Evolutionary conservation across 768 basidiomycete genomes (phyloP), one percentile per base, ranked within the genome.

Genomic region (Lepiota venenata): DNA sequence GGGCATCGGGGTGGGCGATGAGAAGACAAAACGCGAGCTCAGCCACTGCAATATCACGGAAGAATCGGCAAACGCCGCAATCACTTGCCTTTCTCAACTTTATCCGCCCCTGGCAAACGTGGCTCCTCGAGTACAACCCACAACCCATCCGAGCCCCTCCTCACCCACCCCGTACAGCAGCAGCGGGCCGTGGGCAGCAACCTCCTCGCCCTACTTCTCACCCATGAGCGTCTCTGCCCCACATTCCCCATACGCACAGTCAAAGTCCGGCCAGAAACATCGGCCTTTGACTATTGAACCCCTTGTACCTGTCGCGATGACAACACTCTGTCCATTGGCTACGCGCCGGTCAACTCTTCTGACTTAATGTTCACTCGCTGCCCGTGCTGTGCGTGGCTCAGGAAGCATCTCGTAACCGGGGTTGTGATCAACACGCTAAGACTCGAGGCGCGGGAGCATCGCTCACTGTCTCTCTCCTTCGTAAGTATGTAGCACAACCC

Each of bases 1-100:
- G 74, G 80, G 85, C 86, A 88, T 88, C 71, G 77, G 64, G 64
- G 57, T 21, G 63, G 60, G 61, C 67, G 69, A 68, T 66, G 71
- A 67, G 68, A 63, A 65, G 39, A 65, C 61, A 65, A 55, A 61
- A 63, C 58, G 60, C 52, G 56, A 58, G 58, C 61, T 62, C 60
- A 56, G 56, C 49, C 52, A 56, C 60, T 29, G 58, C 60, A 57
- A 57, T 57, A 62, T 63, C 64, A 66, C 58, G 59, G 52, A 38
- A 56, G 60, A 25, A 42, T 47, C 65, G 67, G 65, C 59, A 64
- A 62, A 52, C 63, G 63, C 64, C 67, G 62, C 52, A 52, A 51
- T 56, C 55, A 36, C 32, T 8, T 32, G 10, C 32, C 32, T 32
- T 32, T 32, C 32, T 32, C 32, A 32, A 32, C 32, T 32, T 32